phyloP scores from a whole-genome alignment of 2,329 filamentous ascomycete species.

The Pestalotiopsis sp. region DNA sequence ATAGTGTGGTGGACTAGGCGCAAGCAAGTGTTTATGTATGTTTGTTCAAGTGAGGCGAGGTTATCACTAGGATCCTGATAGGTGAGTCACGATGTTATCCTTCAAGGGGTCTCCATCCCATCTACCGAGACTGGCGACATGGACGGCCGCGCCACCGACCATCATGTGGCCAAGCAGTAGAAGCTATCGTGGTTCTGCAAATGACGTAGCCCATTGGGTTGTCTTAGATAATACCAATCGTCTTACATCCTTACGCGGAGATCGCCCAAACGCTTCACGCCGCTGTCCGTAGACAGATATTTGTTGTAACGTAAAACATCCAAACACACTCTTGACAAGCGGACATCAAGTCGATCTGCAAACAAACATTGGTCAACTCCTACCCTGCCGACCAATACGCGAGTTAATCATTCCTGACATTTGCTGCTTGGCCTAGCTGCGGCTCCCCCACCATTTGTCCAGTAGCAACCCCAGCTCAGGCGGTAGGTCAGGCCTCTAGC shows the following conservation, averaged over 20 bases:
- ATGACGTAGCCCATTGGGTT: constrained; percentile 6
- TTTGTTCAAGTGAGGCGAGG: background rate
- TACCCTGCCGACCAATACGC: background rate
- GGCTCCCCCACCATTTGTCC: background rate
- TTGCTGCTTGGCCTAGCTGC: background rate
- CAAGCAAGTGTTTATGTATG: background rate
- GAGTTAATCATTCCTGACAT: background rate
- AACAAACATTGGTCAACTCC: background rate
- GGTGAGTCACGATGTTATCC: background rate
- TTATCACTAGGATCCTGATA: background rate
- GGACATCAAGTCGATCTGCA: background rate
- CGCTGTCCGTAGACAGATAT: background rate
- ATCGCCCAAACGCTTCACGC: background rate
- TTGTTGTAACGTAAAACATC: background rate
- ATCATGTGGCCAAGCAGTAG: constrained; percentile 6
- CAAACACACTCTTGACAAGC: background rate
- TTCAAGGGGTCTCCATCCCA: background rate
- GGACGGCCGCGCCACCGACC: background rate
- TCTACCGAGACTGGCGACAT: background rate
- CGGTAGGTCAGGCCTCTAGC: background rate
- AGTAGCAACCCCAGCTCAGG: background rate
- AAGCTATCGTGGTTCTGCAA: constrained; percentile 9
- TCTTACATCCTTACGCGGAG: background rate
- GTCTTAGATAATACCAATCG: constrained; percentile 9
- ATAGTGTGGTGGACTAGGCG: background rate